phyloP scores from a whole-genome alignment of 495 filamentous ascomycete species.

The Terfezia claveryi region DNA sequence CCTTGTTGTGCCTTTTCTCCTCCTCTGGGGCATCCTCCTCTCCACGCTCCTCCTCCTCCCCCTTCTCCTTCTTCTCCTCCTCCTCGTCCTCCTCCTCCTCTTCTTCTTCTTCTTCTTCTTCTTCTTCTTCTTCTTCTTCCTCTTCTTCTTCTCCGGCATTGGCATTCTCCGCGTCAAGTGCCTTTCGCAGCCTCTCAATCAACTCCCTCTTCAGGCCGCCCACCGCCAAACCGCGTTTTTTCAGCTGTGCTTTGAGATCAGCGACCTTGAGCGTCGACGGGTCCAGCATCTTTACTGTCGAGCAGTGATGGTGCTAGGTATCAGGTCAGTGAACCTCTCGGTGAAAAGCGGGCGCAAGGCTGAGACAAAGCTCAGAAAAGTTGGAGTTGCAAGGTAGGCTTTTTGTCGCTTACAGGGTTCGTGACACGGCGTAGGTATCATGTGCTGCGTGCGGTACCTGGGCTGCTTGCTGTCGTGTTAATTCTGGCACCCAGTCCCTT shows the following conservation, averaged over 20 bases:
- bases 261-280: slow-evolving; percentile 36
- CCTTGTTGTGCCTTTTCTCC: background rate
- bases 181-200: slow-evolving; percentile 26
- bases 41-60: slow-evolving; percentile 2
- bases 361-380: no score
- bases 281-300: slow-evolving; percentile 24
- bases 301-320: no score
- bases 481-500: no score
- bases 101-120: slow-evolving; percentile 6
- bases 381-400: no score
- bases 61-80: slow-evolving; percentile 2
- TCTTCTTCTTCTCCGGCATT: slow-evolving; percentile 6
- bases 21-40: background rate
- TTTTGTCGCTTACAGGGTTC: no score
- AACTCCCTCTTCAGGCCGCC: slow-evolving; percentile 36
- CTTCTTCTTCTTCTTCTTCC: slow-evolving; percentile 18
- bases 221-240: slow-evolving; percentile 30
- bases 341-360: no score
- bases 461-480: no score
- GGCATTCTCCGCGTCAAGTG: background rate
- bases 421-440: no score
- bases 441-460: no score
- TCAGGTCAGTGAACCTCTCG: no score
- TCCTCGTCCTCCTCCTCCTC: slow-evolving; percentile 6
- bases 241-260: slow-evolving; percentile 36